phyloP scores from a whole-genome alignment of 257 asterid genomes.

The Leptodermis oblonga region DNA sequence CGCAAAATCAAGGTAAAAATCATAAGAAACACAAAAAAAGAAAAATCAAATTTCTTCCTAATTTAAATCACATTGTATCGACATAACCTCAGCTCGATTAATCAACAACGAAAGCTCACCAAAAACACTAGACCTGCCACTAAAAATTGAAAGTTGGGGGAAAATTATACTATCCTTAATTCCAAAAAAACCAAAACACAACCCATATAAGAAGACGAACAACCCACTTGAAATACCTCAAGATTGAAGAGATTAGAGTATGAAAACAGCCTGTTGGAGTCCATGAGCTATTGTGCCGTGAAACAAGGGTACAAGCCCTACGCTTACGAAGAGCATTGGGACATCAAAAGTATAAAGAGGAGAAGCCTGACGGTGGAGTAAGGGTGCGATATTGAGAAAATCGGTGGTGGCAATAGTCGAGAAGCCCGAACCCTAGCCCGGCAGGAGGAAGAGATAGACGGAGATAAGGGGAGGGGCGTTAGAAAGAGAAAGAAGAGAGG shows the following conservation, averaged over 20 bases:
- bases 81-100: slow-evolving; percentile 15
- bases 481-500: slow-evolving; percentile 37
- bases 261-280: slow-evolving; percentile 56
- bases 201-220: slow-evolving; percentile 11
- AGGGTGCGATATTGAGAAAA: slow-evolving; percentile 8
- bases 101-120: slow-evolving; percentile 3
- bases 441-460: slow-evolving; percentile 30
- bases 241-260: slow-evolving; percentile 90
- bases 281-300: slow-evolving; percentile 53
- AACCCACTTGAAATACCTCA: slow-evolving; percentile 50
- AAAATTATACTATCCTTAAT: slow-evolving; percentile 11
- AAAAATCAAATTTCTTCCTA: slow-evolving; percentile 9
- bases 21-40: background rate
- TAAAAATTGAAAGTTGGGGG: slow-evolving; percentile 9
- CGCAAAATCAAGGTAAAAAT: background rate
- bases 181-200: slow-evolving; percentile 14
- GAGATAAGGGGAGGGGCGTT: slow-evolving; percentile 16
- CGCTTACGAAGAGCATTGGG: slow-evolving; percentile 58
- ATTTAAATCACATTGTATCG: slow-evolving; percentile 15
- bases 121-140: slow-evolving; percentile 13
- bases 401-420: slow-evolving; percentile 8
- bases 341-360: slow-evolving; percentile 11
- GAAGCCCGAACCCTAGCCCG: slow-evolving; percentile 59
- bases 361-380: slow-evolving; percentile 16
- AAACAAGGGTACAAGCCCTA: slow-evolving; percentile 22